Base-by-base conservation (phyloP, 768 basidiomycete species). In the Leucogyrophana mollusca region DNA sequence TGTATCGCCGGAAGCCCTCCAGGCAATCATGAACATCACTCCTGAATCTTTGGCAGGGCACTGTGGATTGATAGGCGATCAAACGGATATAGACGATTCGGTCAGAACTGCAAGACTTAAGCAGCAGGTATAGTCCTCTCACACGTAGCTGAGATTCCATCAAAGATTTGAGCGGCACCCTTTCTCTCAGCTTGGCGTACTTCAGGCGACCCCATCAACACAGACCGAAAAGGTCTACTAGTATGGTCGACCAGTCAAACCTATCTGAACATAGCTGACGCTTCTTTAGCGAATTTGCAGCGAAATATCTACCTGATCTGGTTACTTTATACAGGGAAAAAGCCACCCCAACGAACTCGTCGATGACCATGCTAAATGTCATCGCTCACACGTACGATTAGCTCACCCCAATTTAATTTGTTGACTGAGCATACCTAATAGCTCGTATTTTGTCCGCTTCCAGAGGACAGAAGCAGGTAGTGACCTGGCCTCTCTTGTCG, bases 401-500 rank as follows among this genome's bases (percentile, higher is more conserved):
- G 30, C 36, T n/a, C 25, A n/a, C 11, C 14, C 13, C 16, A 32
- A 40, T 18, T 32, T 4, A 13, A 17, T 34, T 23, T 23, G 24
- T 16, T 44, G 41, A 42, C 10, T 20, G 25, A 40, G 4, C 9
- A 17, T 30, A 27, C 43, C 10, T 22, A n/a, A n/a, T 39, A 73
- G 74, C 2, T 65, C 73, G 9, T 73, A 76, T 51, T 74, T 73
- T 47, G 52, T 67, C 27, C 72, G 73, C 22, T 73, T 69, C 46
- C 49, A 60, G 24, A 64, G 52, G 16, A 67, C 56, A 3, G 49
- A 60, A 6, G 65, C 59, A 13, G 65, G 58, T 6, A 59, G 55
- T 44, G 66, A 65, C 20, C 40, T 76, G 33, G 68, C 60, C 6
- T 58, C 59, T 21, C 43, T 73, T 13, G 71, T 74, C 43, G 65